Evolutionary conservation across 1,284 basidiomycete genomes (phyloP).

Genomic region (Sphagnurus paluster): DNA sequence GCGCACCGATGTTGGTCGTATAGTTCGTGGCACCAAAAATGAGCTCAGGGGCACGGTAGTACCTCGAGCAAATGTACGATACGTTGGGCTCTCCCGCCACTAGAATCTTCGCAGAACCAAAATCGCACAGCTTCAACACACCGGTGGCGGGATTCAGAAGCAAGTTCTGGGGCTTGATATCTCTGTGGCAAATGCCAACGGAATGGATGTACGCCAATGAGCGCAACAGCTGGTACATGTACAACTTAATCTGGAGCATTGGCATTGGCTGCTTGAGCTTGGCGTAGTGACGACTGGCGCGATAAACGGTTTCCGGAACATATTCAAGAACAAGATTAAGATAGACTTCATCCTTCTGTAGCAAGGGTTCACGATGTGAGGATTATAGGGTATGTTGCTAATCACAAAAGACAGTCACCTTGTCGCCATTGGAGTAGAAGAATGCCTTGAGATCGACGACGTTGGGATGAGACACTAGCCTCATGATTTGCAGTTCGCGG

Average conservation of each 20-base stretch:
- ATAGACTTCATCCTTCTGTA: slow-evolving; percentile 98
- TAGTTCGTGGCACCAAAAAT: slow-evolving; percentile 99
- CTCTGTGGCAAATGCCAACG: slow-evolving; percentile 96
- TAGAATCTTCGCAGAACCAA: slow-evolving; percentile 98
- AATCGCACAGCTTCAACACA: slow-evolving; percentile 97
- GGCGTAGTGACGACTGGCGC: slow-evolving; percentile 97
- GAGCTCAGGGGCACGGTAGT: slow-evolving; percentile 98
- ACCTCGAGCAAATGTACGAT: slow-evolving; percentile 99
- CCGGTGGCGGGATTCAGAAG: slow-evolving; percentile 96
- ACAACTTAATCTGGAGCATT: slow-evolving; percentile 98
- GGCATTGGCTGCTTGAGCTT: slow-evolving; percentile 99
- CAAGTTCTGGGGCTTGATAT: slow-evolving; percentile 99
- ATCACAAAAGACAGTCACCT: slow-evolving; percentile 57
- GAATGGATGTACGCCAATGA: slow-evolving; percentile 98
- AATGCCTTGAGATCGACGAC: slow-evolving; percentile 97
- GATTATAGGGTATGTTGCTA: slow-evolving; percentile 14
- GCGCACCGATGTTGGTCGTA: slow-evolving; percentile 97
- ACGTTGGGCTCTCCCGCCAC: slow-evolving; percentile 98
- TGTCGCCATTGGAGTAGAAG: slow-evolving; percentile 99
- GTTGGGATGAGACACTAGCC: slow-evolving; percentile 96
- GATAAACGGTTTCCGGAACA: slow-evolving; percentile 99
- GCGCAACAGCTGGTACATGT: slow-evolving; percentile 97
- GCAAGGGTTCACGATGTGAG: slow-evolving; percentile 18
- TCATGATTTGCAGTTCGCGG: slow-evolving; percentile 99
- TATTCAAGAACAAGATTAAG: slow-evolving; percentile 99